These are phyloP conservation scores for Saturnispora hagleri DNA, from an alignment of 805 yeast species.

Conservation along the genomic window DNA sequence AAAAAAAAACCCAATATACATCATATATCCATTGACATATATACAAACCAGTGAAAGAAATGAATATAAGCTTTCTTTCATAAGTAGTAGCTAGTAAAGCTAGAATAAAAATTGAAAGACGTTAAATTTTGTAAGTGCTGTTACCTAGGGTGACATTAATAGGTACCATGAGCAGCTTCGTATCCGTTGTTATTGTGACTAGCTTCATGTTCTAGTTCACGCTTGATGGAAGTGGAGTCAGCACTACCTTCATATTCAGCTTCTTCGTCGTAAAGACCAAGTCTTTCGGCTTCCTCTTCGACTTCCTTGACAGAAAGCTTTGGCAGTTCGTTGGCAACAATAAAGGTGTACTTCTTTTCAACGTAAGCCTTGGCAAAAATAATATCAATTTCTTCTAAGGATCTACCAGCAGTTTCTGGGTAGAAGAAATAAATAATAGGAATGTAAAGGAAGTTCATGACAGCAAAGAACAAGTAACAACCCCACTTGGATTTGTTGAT, in stretches of 20 bases:
- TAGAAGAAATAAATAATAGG: slow-evolving; percentile 59
- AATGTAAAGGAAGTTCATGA: slow-evolving; percentile 48
- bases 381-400: slow-evolving; percentile 68
- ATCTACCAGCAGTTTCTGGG: slow-evolving; percentile 72
- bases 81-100: not conserved
- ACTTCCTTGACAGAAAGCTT: slow-evolving; percentile 47
- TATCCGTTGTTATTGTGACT: slow-evolving; percentile 1
- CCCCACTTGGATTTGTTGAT: slow-evolving; percentile 48
- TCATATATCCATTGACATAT: not conserved
- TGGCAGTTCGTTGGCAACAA: slow-evolving; percentile 57
- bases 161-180: slow-evolving; percentile 7
- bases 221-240: not conserved
- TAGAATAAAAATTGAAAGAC: not conserved
- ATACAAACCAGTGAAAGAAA: not conserved
- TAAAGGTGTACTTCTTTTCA: slow-evolving; percentile 50
- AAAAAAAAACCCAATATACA: not conserved
- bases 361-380: slow-evolving; percentile 51
- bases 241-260: not conserved
- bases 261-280: slow-evolving; percentile 38
- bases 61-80: not conserved
- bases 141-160: not conserved
- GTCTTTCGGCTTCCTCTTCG: slow-evolving; percentile 48
- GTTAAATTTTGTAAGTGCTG: not conserved
- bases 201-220: slow-evolving; percentile 5
- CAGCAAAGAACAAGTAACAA: slow-evolving; percentile 61